Evolutionary conservation across 495 filamentous ascomycete species (phyloP).

Genomic region (Acidiella bohemica): DNA sequence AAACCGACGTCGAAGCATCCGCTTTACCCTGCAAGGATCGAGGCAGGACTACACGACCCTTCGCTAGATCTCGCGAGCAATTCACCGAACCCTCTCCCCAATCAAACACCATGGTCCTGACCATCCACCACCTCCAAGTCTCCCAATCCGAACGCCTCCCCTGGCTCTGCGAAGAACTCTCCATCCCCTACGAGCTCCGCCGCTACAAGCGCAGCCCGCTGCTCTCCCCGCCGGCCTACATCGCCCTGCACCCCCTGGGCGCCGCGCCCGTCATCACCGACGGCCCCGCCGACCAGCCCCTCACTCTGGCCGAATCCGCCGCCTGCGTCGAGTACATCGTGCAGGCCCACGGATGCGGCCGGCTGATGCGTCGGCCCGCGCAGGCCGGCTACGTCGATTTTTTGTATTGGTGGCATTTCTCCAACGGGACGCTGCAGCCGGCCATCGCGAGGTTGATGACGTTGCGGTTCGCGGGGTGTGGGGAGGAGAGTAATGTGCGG

Average conservation of each 20-base stretch:
- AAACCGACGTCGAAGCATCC: too few species aligned
- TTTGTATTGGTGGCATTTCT: constrained; percentile 49
- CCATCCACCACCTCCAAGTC: constrained; percentile 44
- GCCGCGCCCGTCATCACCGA: constrained; percentile 46
- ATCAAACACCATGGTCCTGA: constrained; percentile 30
- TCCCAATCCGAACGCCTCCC: constrained; percentile 48
- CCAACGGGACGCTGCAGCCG: constrained; percentile 42
- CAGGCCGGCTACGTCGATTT: constrained; percentile 39
- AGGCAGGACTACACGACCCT: too few species aligned
- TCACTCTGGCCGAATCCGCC: constrained; percentile 41
- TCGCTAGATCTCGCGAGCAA: too few species aligned
- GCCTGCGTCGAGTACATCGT: constrained; percentile 47
- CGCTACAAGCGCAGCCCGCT: constrained; percentile 38
- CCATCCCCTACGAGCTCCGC: constrained; percentile 38
- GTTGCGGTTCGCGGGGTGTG: constrained; percentile 6
- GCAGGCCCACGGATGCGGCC: constrained; percentile 37
- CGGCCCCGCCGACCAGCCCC: too few species aligned
- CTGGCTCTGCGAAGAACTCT: constrained; percentile 52
- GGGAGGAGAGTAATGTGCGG: constrained; percentile 14
- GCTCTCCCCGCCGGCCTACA: constrained; percentile 40
- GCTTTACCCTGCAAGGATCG: too few species aligned
- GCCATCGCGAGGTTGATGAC: constrained; percentile 17
- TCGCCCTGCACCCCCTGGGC: constrained; percentile 38
- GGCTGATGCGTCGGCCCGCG: constrained; percentile 31
- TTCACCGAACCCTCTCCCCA: too few species aligned